phyloP scores from a whole-genome alignment of 345 rosid species.

The Pugionium dolabratum region DNA sequence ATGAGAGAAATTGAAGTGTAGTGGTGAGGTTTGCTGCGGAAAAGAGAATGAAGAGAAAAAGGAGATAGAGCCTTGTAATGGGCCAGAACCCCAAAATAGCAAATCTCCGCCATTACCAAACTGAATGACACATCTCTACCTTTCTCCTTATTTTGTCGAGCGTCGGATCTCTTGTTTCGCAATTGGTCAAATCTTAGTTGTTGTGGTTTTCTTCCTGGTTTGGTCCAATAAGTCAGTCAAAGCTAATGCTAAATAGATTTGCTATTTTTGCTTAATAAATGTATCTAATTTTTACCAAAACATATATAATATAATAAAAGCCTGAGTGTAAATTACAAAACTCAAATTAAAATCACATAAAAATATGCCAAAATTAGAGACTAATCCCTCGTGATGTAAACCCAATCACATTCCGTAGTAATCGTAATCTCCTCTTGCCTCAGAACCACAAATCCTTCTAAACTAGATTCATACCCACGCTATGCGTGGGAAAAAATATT shows the following conservation, averaged over 20 bases:
- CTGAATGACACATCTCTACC: slow-evolving; percentile 12
- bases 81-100: slow-evolving; percentile 35
- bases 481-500: too few species aligned
- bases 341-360: slow-evolving; percentile 16
- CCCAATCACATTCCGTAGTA: slow-evolving; percentile 24
- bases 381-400: slow-evolving; percentile 18
- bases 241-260: too few species aligned
- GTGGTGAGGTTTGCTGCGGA: slow-evolving; percentile 21
- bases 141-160: not conserved
- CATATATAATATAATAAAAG: not conserved
- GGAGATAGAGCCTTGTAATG: slow-evolving; percentile 33
- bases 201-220: too few species aligned
- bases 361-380: not conserved
- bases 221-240: too few species aligned
- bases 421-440: not conserved
- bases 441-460: slow-evolving; percentile 13
- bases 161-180: slow-evolving; percentile 5
- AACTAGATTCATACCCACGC: too few species aligned
- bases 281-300: not conserved
- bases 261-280: too few species aligned
- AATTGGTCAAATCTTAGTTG: not conserved
- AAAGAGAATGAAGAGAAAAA: slow-evolving; percentile 22
- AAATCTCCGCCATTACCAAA: slow-evolving; percentile 61
- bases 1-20: slow-evolving; percentile 31
- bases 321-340: slow-evolving; percentile 12